Percentiles rank a stretch among this genome's conserved stretches.
Conservation (phyloP, 768 basidiomycete species). For the Serendipita sp. region DNA sequence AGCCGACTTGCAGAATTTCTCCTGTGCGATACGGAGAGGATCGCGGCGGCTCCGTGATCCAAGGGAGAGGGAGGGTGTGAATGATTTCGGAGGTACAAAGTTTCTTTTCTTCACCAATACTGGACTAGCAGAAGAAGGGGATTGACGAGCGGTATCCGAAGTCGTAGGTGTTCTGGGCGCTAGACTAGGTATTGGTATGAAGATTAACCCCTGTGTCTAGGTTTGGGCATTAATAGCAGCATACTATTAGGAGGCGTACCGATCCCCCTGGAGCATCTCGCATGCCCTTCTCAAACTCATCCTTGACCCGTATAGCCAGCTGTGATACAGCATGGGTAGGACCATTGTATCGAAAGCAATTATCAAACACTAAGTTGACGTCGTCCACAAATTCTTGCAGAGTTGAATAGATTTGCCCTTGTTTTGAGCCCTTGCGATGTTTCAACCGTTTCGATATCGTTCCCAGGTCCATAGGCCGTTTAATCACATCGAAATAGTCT, state of each 20-base stretch:
- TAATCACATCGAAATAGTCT: constrained; percentile 78
- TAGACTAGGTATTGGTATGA: constrained; percentile 19
- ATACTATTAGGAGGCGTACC: constrained; percentile 29
- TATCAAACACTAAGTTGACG: constrained; percentile 91
- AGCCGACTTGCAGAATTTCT: constrained; percentile 60
- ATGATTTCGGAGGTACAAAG: constrained; percentile 58
- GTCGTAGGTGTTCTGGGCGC: constrained; percentile 23
- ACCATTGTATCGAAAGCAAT: constrained; percentile 89
- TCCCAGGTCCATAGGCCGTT: constrained; percentile 88
- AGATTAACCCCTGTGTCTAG: not conserved
- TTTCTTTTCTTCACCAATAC: not conserved
- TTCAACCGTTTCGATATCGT: constrained; percentile 92
- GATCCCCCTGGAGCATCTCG: constrained; percentile 65
- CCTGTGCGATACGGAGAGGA: constrained; percentile 29
- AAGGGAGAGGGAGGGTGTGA: constrained; percentile 45
- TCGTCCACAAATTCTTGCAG: constrained; percentile 90
- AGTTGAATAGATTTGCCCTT: constrained; percentile 65
- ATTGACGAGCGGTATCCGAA: constrained; percentile 27
- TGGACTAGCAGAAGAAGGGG: constrained; percentile 45
- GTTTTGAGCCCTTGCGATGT: constrained; percentile 31
- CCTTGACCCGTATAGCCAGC: constrained; percentile 69
- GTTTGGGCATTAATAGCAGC: not conserved
- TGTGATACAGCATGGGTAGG: constrained; percentile 61
- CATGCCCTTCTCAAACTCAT: constrained; percentile 73
- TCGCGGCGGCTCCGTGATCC: constrained; percentile 51